Evolutionary conservation across 139 green algal species (phyloP).

Genomic region (Chlamydomonas incerta): DNA sequence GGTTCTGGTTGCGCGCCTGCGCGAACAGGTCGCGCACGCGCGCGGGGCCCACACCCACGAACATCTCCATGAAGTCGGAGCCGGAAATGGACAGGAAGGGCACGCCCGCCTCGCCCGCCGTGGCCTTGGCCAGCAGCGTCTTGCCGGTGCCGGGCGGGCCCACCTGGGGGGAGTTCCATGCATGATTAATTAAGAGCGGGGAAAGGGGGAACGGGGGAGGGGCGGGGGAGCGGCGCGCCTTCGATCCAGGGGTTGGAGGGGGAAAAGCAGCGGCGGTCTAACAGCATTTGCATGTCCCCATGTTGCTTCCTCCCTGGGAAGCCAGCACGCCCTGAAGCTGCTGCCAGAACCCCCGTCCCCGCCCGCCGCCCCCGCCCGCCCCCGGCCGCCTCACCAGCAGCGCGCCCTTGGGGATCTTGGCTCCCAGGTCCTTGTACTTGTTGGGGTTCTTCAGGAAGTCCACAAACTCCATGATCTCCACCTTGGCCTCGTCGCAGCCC

Average conservation of each 20-base stretch:
- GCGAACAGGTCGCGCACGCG: conserved; percentile 97
- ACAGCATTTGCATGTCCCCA: too few relatives aligned
- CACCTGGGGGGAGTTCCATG: not conserved
- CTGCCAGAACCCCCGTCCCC: too few relatives aligned
- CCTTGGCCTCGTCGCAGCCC: conserved; percentile 96
- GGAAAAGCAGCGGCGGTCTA: too few relatives aligned
- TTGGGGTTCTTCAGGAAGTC: conserved; percentile 91
- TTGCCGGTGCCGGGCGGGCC: conserved; percentile 93
- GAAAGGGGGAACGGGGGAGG: too few relatives aligned
- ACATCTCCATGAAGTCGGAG: conserved; percentile 89
- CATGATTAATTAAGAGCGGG: too few relatives aligned
- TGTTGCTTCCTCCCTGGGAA: too few relatives aligned
- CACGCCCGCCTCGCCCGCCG: conserved; percentile 35
- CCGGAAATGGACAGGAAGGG: conserved; percentile 66
- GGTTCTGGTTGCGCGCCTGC: conserved; percentile 81
- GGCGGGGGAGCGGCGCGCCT: too few relatives aligned
- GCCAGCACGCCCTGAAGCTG: too few relatives aligned
- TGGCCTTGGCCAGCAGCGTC: conserved; percentile 96
- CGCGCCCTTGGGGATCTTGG: conserved; percentile 94
- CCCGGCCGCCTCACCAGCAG: conserved; percentile 78
- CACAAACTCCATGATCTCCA: conserved; percentile 98
- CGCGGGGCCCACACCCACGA: conserved; percentile 91
- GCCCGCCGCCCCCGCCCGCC: not conserved
- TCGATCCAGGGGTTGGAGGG: too few relatives aligned
- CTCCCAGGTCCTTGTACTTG: conserved; percentile 87